Percentiles rank a stretch among this genome's conserved stretches.
Evolutionary conservation across 192 early-diverging fungal species (phyloP).

Genomic region (Chytriomyces hyalinus): DNA sequence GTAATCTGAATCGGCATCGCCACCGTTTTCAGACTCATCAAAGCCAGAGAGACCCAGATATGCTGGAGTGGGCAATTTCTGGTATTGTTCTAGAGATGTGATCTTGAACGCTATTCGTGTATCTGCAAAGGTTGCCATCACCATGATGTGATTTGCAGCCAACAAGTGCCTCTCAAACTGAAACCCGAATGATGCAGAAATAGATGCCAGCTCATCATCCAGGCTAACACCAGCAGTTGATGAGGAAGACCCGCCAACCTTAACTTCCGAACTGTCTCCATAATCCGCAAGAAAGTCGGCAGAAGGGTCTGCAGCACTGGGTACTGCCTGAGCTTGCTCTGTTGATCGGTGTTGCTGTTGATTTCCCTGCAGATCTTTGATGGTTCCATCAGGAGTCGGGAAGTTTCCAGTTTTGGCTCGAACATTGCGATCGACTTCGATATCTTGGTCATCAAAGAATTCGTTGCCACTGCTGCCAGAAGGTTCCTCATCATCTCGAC

Average conservation of each 20-base stretch:
- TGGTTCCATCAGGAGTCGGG: background rate
- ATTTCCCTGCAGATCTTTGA: background rate
- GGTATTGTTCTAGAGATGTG: constrained; percentile 1
- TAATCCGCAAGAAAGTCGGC: too few relatives aligned
- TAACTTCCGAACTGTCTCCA: too few relatives aligned
- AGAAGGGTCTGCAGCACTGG: too few relatives aligned
- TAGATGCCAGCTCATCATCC: constrained; percentile 12
- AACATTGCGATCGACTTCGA: background rate
- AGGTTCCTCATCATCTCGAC: background rate
- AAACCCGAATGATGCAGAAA: background rate
- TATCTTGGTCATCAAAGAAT: background rate
- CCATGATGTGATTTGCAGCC: background rate
- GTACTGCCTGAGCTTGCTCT: too few relatives aligned
- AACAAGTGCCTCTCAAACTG: constrained; percentile 5
- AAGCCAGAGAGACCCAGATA: constrained; percentile 6
- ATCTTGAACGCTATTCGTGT: constrained; percentile 13
- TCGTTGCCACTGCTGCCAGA: background rate
- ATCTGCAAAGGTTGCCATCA: constrained; percentile 13
- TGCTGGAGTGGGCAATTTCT: background rate
- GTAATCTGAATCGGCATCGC: background rate
- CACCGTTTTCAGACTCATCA: background rate
- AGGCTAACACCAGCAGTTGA: background rate
- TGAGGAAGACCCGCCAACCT: too few relatives aligned
- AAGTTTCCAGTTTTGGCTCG: background rate
- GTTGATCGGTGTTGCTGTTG: background rate